A percentile compares a stretch with the other conserved stretches of the same genome.
These are phyloP conservation scores for Podospora fimiseda DNA, from an alignment of 495 filamentous ascomycete genomes.

Conservation along the genomic window DNA sequence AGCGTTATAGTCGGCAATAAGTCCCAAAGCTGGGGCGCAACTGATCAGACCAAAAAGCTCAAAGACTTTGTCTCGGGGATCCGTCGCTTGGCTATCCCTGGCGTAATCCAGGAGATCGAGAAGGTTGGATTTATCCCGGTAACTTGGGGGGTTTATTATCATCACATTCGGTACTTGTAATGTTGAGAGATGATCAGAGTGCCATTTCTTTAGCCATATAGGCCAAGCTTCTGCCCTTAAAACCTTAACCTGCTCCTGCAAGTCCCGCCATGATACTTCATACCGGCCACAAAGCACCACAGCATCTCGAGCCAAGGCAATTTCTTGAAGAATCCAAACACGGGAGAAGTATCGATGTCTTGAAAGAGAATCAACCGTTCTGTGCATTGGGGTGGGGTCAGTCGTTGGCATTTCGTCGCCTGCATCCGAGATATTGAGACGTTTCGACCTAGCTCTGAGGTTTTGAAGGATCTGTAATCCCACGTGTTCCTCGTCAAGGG, in stretches of 20 bases:
- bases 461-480: background rate
- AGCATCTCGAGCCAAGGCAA: constrained; percentile 5
- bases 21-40: constrained; percentile 1
- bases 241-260: background rate
- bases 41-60: constrained; percentile 13
- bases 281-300: background rate
- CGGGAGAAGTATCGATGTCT: constrained; percentile 13
- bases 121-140: background rate
- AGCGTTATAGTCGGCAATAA: constrained; percentile 8
- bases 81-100: constrained; percentile 7
- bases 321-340: constrained; percentile 17
- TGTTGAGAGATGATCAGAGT: too few relatives aligned
- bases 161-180: background rate
- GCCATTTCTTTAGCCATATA: background rate
- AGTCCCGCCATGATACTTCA: constrained; percentile 3
- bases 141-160: background rate
- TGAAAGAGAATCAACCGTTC: background rate
- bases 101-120: constrained; percentile 5
- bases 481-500: background rate
- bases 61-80: constrained; percentile 22
- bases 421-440: too few relatives aligned
- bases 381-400: too few relatives aligned
- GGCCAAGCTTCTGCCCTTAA: too few relatives aligned
- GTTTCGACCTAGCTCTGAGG: background rate
- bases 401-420: too few relatives aligned